Conservation (phyloP, 208 protist genomes). For the Tritrichomonas musculus region DNA sequence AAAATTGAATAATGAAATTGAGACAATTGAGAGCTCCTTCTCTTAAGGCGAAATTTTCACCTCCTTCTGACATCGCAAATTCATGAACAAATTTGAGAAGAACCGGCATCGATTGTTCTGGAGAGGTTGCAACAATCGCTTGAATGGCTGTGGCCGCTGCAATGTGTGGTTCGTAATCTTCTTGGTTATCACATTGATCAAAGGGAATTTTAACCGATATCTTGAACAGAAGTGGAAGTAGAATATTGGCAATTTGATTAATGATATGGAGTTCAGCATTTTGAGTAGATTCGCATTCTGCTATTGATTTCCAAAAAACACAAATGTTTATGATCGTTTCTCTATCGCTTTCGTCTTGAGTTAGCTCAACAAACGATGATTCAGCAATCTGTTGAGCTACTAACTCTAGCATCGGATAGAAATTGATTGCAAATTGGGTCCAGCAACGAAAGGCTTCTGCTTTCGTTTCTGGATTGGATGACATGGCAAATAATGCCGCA, state of each 20-base stretch:
- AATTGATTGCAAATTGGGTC: neutral
- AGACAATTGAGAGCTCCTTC: neutral
- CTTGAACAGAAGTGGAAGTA: neutral
- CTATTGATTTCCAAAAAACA: neutral
- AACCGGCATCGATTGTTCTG: neutral
- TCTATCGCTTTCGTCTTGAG: neutral
- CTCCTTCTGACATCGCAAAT: too few relatives aligned
- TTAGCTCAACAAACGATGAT: neutral
- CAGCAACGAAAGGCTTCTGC: neutral
- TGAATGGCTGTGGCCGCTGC: neutral
- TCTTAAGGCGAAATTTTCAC: neutral
- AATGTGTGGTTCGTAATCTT: neutral
- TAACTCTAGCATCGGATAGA: neutral
- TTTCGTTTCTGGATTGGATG: neutral
- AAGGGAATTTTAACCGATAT: neutral
- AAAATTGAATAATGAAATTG: neutral
- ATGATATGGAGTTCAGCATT: neutral
- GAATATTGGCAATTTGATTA: too few relatives aligned
- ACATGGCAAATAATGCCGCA: neutral
- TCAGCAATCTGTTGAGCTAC: neutral
- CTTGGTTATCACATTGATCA: neutral
- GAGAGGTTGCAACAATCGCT: neutral
- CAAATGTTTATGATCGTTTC: neutral
- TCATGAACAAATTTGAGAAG: neutral
- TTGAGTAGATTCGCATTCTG: neutral